Evolutionary conservation across 2,329 filamentous ascomycete species (phyloP).

Genomic region (Fusarium camptoceras): DNA sequence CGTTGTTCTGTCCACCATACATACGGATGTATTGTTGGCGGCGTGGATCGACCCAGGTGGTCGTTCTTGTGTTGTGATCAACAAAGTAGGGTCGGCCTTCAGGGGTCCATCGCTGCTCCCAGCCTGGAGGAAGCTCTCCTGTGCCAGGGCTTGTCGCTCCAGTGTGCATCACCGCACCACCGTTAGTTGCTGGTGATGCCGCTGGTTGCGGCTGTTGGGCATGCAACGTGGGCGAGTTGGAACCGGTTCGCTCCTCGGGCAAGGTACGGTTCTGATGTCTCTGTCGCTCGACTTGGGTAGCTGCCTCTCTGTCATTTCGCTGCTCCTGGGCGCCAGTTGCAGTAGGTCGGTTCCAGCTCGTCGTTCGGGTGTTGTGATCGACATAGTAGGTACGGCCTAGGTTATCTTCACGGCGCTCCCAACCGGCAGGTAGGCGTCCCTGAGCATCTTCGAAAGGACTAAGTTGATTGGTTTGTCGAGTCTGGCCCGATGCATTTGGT

Average conservation of each 20-base stretch:
- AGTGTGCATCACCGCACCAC: slow-evolving; percentile 90
- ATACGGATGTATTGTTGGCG: slow-evolving; percentile 98
- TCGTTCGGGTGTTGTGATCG: slow-evolving; percentile 96
- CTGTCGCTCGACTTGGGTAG: slow-evolving; percentile 91
- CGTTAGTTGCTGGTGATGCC: slow-evolving; percentile 55
- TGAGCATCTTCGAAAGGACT: slow-evolving; percentile 98
- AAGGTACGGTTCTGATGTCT: slow-evolving; percentile 95
- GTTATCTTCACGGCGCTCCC: slow-evolving; percentile 96
- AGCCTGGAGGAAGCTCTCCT: slow-evolving; percentile 92
- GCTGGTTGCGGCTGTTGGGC: slow-evolving; percentile 60
- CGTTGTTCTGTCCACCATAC: slow-evolving; percentile 89
- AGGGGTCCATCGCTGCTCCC: slow-evolving; percentile 96
- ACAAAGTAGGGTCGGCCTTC: slow-evolving; percentile 97
- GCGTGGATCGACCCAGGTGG: slow-evolving; percentile 97
- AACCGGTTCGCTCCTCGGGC: slow-evolving; percentile 93
- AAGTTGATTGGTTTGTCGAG: slow-evolving; percentile 61
- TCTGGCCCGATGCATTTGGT: slow-evolving; percentile 49
- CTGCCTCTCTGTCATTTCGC: slow-evolving; percentile 84
- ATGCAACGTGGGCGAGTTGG: slow-evolving; percentile 85
- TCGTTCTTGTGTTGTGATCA: slow-evolving; percentile 97
- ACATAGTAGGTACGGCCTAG: slow-evolving; percentile 97
- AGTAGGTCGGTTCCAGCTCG: slow-evolving; percentile 93
- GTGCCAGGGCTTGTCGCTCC: slow-evolving; percentile 92
- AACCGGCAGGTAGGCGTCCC: slow-evolving; percentile 89
- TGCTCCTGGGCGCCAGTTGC: slow-evolving; percentile 78